These are phyloP conservation scores for Boletus subparvulus DNA, from an alignment of 768 basidiomycete species.

Conservation along the genomic window DNA sequence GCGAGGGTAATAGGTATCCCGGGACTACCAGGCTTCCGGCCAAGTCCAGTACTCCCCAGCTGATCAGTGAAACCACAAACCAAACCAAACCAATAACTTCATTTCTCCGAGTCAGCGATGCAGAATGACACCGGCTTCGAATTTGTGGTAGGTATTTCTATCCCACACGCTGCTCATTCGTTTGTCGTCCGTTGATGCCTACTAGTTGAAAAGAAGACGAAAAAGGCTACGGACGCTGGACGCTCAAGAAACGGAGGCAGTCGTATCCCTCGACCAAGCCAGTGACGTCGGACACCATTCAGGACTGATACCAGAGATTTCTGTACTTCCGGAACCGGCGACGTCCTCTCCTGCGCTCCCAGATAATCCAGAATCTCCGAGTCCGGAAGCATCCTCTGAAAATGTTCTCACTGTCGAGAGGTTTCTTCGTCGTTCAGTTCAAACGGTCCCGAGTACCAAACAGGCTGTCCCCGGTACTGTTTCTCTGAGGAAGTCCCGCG, in stretches of 20 bases:
- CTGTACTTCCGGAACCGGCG: constrained; percentile 9
- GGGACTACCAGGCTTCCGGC: background rate
- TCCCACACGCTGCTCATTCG: background rate
- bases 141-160: constrained; percentile 23
- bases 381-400: background rate
- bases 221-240: constrained; percentile 16
- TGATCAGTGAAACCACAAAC: background rate
- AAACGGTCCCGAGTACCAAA: background rate
- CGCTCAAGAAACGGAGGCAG: background rate
- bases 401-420: constrained; percentile 26
- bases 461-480: background rate
- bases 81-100: background rate
- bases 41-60: background rate
- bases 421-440: constrained; percentile 21
- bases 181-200: background rate
- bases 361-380: background rate
- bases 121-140: constrained; percentile 12
- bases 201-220: constrained; percentile 28
- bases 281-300: background rate
- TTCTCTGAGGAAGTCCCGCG: constrained; percentile 3
- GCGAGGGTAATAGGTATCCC: no score
- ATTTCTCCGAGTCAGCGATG: background rate
- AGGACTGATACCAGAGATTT: constrained; percentile 20
- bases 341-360: background rate
- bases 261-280: background rate